Evolutionary conservation across 1,139 yeast genomes (phyloP), one percentile per base, ranked within the genome.

Genomic region (Blastobotrys serpentis): DNA sequence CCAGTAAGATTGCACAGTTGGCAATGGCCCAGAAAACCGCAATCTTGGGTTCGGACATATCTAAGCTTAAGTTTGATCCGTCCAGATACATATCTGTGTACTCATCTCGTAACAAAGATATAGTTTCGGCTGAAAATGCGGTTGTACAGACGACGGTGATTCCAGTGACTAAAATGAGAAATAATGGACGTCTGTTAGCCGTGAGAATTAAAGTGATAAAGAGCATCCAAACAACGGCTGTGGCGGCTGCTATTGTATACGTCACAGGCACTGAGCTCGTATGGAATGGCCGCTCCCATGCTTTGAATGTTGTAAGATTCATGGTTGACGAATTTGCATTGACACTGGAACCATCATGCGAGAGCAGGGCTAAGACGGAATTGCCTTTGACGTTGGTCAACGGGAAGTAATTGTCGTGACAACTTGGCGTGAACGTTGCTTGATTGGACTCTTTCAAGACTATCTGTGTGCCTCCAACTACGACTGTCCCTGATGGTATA

Each of bases 1-100:
- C 79, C 34, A 84, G 67, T 59, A 82, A 83, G 14, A 83, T 70
- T 25, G 46, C 49, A 13, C 45, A 23, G 25, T 52, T 50, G 16
- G 51, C 49, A 4, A 57, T 44, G 22, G 55, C 42, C 19, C 43
- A 32, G 8, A 56, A 48, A 23, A 52, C 40, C 17, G 44, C 48
- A 2, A 49, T 11, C 7, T 25, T 26, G n/a, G 42, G 42, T 17
- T 26, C 33, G 11, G 36, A 34, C 38, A 43, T 49, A 32, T 42
- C 47, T 16, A 42, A 37, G 5, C 53, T 34, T 11, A 41, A 18
- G 23, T 50, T 43, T 22, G 52, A 49, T 2, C 60, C 58, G 37
- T 57, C 60, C 25, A 47, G 44, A 37, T 46, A 58, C n/a, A 60
- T 61, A 2, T 23, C 29, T 10, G 41, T 42, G 42, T 56, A 53